Evolutionary conservation across 352 stramenopile species (phyloP), one percentile per base, ranked within the genome.

Genomic region (Globisporangium parvum): DNA sequence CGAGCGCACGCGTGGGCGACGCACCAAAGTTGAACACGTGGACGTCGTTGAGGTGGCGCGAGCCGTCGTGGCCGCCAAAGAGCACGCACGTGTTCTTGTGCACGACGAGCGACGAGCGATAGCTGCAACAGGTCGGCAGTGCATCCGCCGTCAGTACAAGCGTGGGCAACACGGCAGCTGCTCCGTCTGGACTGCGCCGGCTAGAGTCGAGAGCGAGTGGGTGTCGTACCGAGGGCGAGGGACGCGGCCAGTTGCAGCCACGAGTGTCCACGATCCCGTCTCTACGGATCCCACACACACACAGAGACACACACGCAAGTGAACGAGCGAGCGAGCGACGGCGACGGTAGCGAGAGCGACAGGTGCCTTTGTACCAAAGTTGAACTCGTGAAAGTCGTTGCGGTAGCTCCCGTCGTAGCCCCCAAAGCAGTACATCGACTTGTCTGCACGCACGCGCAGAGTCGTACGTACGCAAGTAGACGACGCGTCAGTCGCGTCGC

Each of bases 51-150:
- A 99, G 76, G 66, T 99, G 96, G n/a, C 95, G 73, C 20, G 94
- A 98, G 0, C 97, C 97, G 67, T 99, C 96, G 70, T 99, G 96
- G 1, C 97, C 97, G 15, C 96, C 96, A 76, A 98, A 98, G 8
- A 99, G 71, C 62, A 98, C 73, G 53, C 81, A 97, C 57, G 94
- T 98, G 62, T 85, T 85, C 53, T 97, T 96, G 65, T 93, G 77
- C 60, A 97, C 81, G 8, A 97, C 89, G 50, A 97, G 82, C 17
- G 87, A 97, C 0, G 94, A 97, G 31, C 72, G 87, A 57, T 94
- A 94, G 24, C 84, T 93, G 46, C 20, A 20, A 23, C 11, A 14
- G 46, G n/a, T n/a, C n/a, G n/a, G n/a, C n/a, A n/a, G n/a, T n/a
- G n/a, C n/a, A n/a, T 6, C 40, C 18, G 53, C 6, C 28, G 6